These are phyloP conservation scores for Leccinellum albellum DNA, from an alignment of 768 basidiomycete species.

Conservation along the genomic window DNA sequence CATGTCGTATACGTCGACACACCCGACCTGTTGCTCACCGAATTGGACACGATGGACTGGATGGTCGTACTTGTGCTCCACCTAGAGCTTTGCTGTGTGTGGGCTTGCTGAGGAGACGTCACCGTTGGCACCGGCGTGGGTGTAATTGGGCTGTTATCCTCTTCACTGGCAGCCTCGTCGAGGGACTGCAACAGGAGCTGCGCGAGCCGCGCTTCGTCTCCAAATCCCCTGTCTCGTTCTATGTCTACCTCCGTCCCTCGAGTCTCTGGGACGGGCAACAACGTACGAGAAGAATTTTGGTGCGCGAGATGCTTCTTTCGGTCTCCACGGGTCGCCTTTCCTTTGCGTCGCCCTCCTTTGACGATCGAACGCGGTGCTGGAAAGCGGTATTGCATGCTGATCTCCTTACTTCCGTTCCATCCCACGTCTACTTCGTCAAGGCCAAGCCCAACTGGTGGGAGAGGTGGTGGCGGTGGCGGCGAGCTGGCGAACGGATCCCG, in stretches of 20 bases:
- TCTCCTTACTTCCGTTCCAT: conserved; percentile 23
- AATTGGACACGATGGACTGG: conserved; percentile 24
- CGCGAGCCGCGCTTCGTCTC: conserved; percentile 28
- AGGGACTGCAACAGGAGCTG: conserved; percentile 32
- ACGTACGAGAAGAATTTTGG: conserved; percentile 26
- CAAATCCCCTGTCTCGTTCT: conserved; percentile 19
- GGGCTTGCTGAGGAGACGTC: conserved; percentile 14
- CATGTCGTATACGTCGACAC: conserved; percentile 28
- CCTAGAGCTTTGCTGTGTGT: conserved; percentile 23
- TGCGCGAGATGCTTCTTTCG: conserved; percentile 22
- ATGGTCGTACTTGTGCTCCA: conserved; percentile 33
- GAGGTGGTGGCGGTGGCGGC: conserved; percentile 31
- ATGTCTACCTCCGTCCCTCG: conserved; percentile 15
- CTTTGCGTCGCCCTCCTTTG: conserved; percentile 22
- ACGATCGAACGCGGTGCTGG: conserved; percentile 30
- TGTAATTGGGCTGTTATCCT: background rate
- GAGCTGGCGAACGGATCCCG: conserved; percentile 33
- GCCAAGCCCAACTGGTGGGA: conserved; percentile 25
- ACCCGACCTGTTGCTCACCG: conserved; percentile 25
- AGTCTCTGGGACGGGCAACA: conserved; percentile 22
- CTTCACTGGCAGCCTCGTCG: conserved; percentile 7
- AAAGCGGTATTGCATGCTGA: conserved; percentile 30
- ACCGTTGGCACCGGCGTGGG: conserved; percentile 6
- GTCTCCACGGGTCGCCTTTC: conserved; percentile 11
- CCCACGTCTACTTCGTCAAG: conserved; percentile 28